These are phyloP conservation scores for Climacium dendroides DNA, from an alignment of 225 moss, liverwort and hornwort genomes.

Conservation along the genomic window DNA sequence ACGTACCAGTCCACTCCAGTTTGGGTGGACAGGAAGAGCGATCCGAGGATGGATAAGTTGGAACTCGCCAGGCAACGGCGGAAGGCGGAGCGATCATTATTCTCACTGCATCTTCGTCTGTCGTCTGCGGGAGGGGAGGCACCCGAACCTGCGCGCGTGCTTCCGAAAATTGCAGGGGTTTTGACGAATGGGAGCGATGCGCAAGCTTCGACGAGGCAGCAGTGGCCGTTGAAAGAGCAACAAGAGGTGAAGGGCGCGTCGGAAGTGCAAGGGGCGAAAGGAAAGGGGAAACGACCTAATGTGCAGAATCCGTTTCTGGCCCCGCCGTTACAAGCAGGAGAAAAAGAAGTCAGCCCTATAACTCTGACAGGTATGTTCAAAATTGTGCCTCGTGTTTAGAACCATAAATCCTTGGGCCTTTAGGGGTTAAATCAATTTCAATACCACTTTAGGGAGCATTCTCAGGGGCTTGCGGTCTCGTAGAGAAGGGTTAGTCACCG, in stretches of 20 bases:
- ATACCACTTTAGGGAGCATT: background rate
- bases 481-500: background rate
- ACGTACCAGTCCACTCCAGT: conserved; percentile 90
- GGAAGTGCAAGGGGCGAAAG: conserved; percentile 53
- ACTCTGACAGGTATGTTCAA: conserved; percentile 21
- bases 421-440: background rate
- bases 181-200: conserved; percentile 14
- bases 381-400: background rate
- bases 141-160: conserved; percentile 6
- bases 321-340: conserved; percentile 57
- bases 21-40: conserved; percentile 88
- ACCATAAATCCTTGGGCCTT: background rate
- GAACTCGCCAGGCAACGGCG: conserved; percentile 79
- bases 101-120: conserved; percentile 67
- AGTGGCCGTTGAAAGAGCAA: conserved; percentile 84
- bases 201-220: conserved; percentile 49
- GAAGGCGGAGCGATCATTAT: conserved; percentile 77
- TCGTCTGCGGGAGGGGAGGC: conserved; percentile 38
- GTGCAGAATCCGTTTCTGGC: conserved; percentile 70
- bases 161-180: conserved; percentile 30
- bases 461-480: background rate
- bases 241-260: conserved; percentile 36
- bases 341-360: conserved; percentile 47
- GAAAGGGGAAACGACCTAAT: conserved; percentile 63
- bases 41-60: conserved; percentile 77